Evolutionary conservation across 139 green algal species (phyloP).

Genomic region (Chlorella vulgaris): DNA sequence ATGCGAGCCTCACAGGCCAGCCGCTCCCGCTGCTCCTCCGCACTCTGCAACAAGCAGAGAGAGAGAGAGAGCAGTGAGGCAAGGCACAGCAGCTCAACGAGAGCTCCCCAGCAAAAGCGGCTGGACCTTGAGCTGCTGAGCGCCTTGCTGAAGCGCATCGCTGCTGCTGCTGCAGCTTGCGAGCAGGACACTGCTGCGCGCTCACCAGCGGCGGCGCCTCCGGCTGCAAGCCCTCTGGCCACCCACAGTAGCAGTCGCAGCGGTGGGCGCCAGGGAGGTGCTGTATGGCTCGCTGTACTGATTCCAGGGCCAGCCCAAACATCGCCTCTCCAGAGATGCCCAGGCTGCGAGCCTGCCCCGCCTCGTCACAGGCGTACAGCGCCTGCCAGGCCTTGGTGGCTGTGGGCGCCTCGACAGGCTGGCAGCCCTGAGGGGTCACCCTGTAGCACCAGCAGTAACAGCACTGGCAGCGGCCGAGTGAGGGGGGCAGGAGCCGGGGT

Average conservation of each 20-base stretch:
- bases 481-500: neutral
- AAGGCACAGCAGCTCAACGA: neutral
- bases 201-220: conserved; percentile 48
- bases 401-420: conserved; percentile 44
- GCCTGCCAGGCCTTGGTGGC: conserved; percentile 58
- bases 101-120: too few species aligned
- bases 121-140: too few species aligned
- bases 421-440: conserved; percentile 51
- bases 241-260: conserved; percentile 61
- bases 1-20: conserved; percentile 32
- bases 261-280: conserved; percentile 46
- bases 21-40: conserved; percentile 46
- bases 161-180: neutral
- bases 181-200: neutral
- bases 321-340: conserved; percentile 32
- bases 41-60: conserved; percentile 35
- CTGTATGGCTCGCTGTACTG: conserved; percentile 48
- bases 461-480: neutral
- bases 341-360: neutral
- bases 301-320: conserved; percentile 57
- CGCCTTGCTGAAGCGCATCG: neutral
- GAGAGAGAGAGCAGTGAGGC: neutral
- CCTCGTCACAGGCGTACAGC: conserved; percentile 40
- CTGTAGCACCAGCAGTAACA: conserved; percentile 29
- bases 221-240: conserved; percentile 44